phyloP scores from a whole-genome alignment of 2,329 filamentous ascomycete species.

The Phaeosphaeriaceae sp. region DNA sequence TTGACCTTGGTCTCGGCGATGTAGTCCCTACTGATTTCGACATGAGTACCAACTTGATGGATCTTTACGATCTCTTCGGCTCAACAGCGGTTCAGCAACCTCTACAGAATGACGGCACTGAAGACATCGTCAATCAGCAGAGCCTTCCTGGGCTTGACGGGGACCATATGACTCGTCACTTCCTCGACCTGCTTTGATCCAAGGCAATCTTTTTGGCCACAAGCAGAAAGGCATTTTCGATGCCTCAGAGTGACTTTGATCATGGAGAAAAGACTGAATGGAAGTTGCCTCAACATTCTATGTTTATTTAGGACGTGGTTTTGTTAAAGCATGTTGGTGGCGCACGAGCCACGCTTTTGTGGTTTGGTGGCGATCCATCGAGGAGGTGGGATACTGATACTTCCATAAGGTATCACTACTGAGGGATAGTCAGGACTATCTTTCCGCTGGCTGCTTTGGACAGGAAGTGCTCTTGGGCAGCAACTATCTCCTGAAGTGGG shows the following conservation, averaged over 20 bases:
- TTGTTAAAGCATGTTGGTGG: too few species aligned
- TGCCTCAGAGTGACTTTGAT: not conserved
- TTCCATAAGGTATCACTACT: not conserved
- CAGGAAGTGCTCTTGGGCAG: conserved; percentile 15
- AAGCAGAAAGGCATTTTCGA: not conserved
- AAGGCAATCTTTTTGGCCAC: not conserved
- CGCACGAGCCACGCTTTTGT: too few species aligned
- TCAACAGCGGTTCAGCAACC: conserved; percentile 4
- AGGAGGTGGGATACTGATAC: too few species aligned
- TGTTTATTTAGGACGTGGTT: not conserved
- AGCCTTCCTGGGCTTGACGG: not conserved
- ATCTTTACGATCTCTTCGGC: conserved; percentile 18
- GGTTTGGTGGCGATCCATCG: too few species aligned
- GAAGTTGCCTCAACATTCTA: not conserved
- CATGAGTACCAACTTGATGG: conserved; percentile 16
- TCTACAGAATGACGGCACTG: not conserved
- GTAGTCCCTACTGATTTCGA: conserved; percentile 1
- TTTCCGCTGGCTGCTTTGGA: conserved; percentile 12
- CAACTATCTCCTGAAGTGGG: conserved; percentile 13
- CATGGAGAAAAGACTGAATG: not conserved
- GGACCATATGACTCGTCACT: not conserved
- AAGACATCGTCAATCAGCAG: not conserved
- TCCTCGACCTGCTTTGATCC: not conserved
- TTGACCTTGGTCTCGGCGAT: not conserved
- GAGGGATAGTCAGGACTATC: conserved; percentile 8